Evolutionary conservation across 1,284 basidiomycete species (phyloP).

Genomic region (Schizopora paradoxa): DNA sequence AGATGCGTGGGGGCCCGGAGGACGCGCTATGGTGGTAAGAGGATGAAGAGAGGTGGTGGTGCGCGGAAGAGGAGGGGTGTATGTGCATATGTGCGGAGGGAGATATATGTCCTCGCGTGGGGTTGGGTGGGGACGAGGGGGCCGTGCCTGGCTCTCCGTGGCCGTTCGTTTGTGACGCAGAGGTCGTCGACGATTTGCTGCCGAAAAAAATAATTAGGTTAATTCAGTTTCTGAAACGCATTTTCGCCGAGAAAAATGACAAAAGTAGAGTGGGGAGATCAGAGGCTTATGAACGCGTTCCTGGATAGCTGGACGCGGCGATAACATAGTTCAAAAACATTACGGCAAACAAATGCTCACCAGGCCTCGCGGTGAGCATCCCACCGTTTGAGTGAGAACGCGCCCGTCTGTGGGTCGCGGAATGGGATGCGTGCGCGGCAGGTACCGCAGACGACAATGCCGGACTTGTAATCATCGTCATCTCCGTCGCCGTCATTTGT

Average conservation of each 20-base stretch:
- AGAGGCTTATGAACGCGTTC: neutral
- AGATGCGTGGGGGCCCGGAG: conserved; percentile 24
- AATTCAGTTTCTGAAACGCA: too few relatives aligned
- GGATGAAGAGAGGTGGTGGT: conserved; percentile 18
- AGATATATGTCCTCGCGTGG: neutral
- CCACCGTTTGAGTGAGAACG: conserved; percentile 64
- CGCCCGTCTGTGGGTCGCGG: conserved; percentile 52
- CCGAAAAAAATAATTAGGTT: neutral
- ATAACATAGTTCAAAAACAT: conserved; percentile 7
- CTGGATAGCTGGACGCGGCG: neutral
- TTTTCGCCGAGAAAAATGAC: too few relatives aligned
- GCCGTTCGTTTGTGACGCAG: too few relatives aligned
- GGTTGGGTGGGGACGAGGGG: neutral
- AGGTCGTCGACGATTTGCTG: too few relatives aligned
- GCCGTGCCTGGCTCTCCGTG: too few relatives aligned
- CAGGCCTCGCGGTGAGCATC: conserved; percentile 57
- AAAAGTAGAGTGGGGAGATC: too few relatives aligned
- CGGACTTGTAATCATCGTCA: too few relatives aligned
- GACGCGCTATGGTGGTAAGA: conserved; percentile 19
- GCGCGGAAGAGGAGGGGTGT: neutral
- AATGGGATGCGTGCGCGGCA: conserved; percentile 58
- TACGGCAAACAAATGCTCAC: conserved; percentile 31
- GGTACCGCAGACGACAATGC: conserved; percentile 56
- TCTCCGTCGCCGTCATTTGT: too few relatives aligned
- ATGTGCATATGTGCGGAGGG: neutral